These are phyloP conservation scores for Phytophthora ramorum DNA, from an alignment of 352 stramenopile species.

Conservation along the genomic window DNA sequence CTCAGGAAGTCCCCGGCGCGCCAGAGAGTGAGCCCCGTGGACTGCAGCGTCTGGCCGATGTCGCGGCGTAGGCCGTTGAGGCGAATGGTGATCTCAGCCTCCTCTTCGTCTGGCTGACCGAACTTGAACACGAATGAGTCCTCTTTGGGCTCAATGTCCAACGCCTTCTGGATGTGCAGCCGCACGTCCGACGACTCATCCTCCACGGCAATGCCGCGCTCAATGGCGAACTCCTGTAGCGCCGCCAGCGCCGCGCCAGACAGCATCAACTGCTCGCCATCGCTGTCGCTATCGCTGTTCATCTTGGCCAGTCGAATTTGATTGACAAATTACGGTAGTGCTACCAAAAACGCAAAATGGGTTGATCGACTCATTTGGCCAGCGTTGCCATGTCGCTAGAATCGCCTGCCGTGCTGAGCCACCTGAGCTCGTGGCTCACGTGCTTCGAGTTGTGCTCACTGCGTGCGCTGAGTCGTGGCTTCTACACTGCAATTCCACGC, in stretches of 20 bases:
- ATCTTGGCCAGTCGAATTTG: slow-evolving; percentile 31
- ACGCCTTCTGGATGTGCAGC: slow-evolving; percentile 60
- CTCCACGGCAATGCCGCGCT: slow-evolving; percentile 57
- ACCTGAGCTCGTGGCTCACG: slow-evolving; percentile 58
- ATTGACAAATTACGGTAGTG: background rate
- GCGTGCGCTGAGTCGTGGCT: slow-evolving; percentile 35
- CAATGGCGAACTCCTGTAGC: slow-evolving; percentile 63
- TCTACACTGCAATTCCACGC: slow-evolving; percentile 34
- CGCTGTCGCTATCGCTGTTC: slow-evolving; percentile 45
- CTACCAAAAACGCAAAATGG: background rate
- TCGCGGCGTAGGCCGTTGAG: slow-evolving; percentile 64
- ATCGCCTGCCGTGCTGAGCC: slow-evolving; percentile 38
- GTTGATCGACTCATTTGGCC: background rate
- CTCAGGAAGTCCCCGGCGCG: slow-evolving; percentile 66
- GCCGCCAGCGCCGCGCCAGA: slow-evolving; percentile 51
- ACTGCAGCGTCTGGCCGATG: slow-evolving; percentile 71
- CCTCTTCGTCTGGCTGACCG: slow-evolving; percentile 28
- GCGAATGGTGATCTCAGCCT: slow-evolving; percentile 52
- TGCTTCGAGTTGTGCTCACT: slow-evolving; percentile 49
- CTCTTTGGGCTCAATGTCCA: slow-evolving; percentile 70
- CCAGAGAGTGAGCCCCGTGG: slow-evolving; percentile 69
- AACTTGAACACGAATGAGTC: slow-evolving; percentile 68
- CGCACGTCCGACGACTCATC: slow-evolving; percentile 48
- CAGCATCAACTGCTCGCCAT: slow-evolving; percentile 52
- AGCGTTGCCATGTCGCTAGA: slow-evolving; percentile 31